Percentiles rank a stretch among this genome's conserved stretches.
Evolutionary conservation across 129 eudicot genomes (phyloP).

Genomic region (Silybum marianum): DNA sequence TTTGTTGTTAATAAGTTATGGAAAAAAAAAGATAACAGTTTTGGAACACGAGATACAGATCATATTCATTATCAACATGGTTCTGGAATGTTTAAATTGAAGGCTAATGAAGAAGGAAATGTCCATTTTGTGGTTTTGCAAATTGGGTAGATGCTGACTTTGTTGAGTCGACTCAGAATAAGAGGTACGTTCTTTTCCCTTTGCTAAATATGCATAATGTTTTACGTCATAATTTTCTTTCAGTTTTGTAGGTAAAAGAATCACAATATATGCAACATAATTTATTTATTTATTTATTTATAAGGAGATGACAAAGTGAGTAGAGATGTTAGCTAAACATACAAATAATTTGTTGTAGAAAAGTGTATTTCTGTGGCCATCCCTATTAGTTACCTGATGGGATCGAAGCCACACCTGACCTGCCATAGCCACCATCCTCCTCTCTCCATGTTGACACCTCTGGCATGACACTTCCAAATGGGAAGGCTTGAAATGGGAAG

Average conservation of each 20-base stretch:
- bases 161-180: not conserved
- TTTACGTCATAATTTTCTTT: not conserved
- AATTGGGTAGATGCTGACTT: not conserved
- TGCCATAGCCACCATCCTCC: conserved; percentile 23
- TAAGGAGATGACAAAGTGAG: conserved; percentile 8
- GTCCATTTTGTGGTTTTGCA: not conserved
- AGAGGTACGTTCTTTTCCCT: not conserved
- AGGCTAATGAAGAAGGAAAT: not conserved
- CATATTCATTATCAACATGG: not conserved
- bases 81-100: not conserved
- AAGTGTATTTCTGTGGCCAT: conserved; percentile 10
- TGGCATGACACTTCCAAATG: conserved; percentile 10
- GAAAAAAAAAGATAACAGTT: not conserved
- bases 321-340: not conserved
- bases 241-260: not conserved
- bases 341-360: not conserved
- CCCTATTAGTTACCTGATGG: conserved; percentile 18
- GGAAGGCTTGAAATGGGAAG: conserved; percentile 16
- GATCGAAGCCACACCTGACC: conserved; percentile 9
- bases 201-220: not conserved
- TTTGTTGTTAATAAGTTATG: not conserved
- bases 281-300: conserved; percentile 17
- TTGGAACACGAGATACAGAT: not conserved
- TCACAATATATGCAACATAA: not conserved
- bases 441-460: conserved; percentile 15